Conservation (phyloP, 2,329 filamentous ascomycete genomes). For the Xylaria sp. region DNA sequence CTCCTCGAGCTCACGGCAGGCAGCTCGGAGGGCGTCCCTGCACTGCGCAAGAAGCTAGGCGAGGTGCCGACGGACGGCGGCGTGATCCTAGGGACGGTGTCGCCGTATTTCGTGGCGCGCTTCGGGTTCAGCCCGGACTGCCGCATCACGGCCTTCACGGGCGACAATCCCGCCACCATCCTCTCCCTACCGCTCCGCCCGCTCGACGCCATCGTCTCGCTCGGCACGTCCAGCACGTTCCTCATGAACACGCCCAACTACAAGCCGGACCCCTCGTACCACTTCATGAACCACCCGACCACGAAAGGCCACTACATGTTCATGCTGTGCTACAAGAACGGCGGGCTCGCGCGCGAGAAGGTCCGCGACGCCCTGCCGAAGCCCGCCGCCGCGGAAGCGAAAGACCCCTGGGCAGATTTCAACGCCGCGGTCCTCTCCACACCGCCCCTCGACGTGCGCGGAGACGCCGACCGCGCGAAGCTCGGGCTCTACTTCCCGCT, state of each 20-base stretch:
- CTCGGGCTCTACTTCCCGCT: slow-evolving; percentile 95
- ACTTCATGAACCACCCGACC: slow-evolving; percentile 98
- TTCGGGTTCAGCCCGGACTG: slow-evolving; percentile 83
- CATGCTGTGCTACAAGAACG: slow-evolving; percentile 99
- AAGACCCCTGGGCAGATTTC: slow-evolving; percentile 79
- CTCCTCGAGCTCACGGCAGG: slow-evolving; percentile 79
- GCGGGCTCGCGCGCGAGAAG: slow-evolving; percentile 89
- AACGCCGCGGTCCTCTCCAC: slow-evolving; percentile 77
- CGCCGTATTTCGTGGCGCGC: slow-evolving; percentile 79
- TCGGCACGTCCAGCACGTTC: slow-evolving; percentile 96
- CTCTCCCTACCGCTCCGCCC: slow-evolving; percentile 87
- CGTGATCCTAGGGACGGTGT: slow-evolving; percentile 78
- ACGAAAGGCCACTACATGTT: slow-evolving; percentile 97
- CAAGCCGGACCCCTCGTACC: slow-evolving; percentile 88
- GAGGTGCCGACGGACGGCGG: slow-evolving; percentile 84
- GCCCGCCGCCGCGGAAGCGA: slow-evolving; percentile 49
- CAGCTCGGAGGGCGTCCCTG: slow-evolving; percentile 64
- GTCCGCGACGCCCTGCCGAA: slow-evolving; percentile 83
- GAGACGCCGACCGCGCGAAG: slow-evolving; percentile 72
- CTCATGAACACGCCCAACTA: slow-evolving; percentile 96
- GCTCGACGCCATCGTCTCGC: slow-evolving; percentile 91
- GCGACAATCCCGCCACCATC: slow-evolving; percentile 96
- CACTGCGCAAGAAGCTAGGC: slow-evolving; percentile 82
- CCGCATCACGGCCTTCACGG: slow-evolving; percentile 86
- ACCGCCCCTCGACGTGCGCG: slow-evolving; percentile 74